Evolutionary conservation across 768 basidiomycete genomes (phyloP).

Genomic region (Leccinellum luteum): DNA sequence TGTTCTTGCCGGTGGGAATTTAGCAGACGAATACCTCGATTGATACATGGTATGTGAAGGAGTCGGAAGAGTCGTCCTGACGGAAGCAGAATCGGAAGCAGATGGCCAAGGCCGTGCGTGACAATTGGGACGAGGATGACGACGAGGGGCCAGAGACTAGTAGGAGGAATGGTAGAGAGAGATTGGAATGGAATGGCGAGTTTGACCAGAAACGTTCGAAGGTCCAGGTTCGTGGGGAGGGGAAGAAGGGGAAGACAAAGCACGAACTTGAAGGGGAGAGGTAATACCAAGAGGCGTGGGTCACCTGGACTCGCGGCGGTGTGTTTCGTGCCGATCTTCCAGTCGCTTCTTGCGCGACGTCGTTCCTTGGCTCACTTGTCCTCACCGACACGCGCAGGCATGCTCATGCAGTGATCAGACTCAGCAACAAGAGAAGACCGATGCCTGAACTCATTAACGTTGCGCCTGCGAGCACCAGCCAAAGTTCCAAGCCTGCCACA

Average conservation of each 20-base stretch:
- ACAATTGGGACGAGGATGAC: slow-evolving; percentile 65
- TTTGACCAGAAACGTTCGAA: neutral
- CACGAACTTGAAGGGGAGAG: slow-evolving; percentile 4
- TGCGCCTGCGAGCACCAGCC: slow-evolving; percentile 35
- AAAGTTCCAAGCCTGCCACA: slow-evolving; percentile 45
- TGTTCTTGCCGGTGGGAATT: slow-evolving; percentile 83
- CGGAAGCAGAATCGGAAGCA: neutral
- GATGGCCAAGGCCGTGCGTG: slow-evolving; percentile 29
- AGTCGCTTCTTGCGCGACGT: neutral
- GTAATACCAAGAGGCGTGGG: slow-evolving; percentile 57
- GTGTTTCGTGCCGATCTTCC: slow-evolving; percentile 11
- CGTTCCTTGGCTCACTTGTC: neutral
- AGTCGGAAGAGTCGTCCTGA: too few species aligned
- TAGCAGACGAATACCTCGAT: too few species aligned
- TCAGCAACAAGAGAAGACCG: slow-evolving; percentile 53
- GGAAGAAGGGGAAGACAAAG: neutral
- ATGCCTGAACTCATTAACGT: slow-evolving; percentile 63
- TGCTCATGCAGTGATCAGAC: neutral
- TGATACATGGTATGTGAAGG: too few species aligned
- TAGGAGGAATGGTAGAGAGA: too few species aligned
- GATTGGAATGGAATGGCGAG: too few species aligned
- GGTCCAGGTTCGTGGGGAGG: neutral
- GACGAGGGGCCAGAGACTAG: too few species aligned
- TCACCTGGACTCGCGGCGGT: neutral
- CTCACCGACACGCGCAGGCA: neutral